Base-by-base conservation (phyloP, 1,284 basidiomycete genomes). In the Microbotryum intermedium region DNA sequence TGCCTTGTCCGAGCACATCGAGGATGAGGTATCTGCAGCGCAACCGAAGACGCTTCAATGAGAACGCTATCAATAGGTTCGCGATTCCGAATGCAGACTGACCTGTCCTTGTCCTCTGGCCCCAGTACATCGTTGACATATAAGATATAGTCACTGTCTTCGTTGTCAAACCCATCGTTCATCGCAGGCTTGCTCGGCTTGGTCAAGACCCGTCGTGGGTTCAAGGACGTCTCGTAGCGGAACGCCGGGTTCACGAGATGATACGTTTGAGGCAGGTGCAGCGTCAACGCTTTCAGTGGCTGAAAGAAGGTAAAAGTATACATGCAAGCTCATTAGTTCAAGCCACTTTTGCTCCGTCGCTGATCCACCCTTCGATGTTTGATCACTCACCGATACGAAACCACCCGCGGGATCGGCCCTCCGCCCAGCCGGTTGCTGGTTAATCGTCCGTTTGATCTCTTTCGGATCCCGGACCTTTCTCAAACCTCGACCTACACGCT, bases 51-150 rank as follows among this genome's bases (percentile, higher is more conserved):
- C 50, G 42, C 21, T 57, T 25, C 43, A 28, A 23, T 18, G 6
- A 4, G 11, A 48, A 9, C 13, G 11, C 13, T 4, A 11, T 34
- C 8, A 11, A 16, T 26, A 28, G n/a, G 2, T 6, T 29, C n/a
- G 45, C 5, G 11, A 13, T 18, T 23, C 29, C 20, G 34, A 11
- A 16, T 30, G 47, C 47, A 44, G 28, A 81, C 87, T 73, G 72
- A 91, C 89, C 91, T 88, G 79, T 92, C 88, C 55, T 70, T 69
- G 60, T 76, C 87, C 71, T 93, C 91, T 34, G 83, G 85, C 4
- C 92, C 92, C 56, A 97, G 77, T 79, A 89, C 90, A 73, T 97
- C 92, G 72, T 97, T 97, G 71, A 97, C 92, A 74, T 94, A 97
- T 64, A 97, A 81, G 72, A 97, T 95, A 70, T 97, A 97, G 74